phyloP scores from a whole-genome alignment of 1,284 basidiomycete genomes.

The Trichosporon ovoides region DNA sequence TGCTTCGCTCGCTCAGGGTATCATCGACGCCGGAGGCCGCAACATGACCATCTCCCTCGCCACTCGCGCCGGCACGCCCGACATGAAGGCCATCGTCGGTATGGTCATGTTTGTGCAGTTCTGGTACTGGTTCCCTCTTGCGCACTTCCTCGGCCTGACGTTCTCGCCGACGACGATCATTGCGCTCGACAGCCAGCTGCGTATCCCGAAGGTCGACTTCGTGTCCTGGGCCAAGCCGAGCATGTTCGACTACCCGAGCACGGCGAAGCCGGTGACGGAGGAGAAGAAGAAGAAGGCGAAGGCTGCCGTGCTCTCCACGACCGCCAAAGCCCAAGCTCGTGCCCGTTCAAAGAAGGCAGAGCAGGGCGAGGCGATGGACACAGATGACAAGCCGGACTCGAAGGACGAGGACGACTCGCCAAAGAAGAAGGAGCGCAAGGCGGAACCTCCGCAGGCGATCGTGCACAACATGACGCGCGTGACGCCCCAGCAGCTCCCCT shows the following conservation, averaged over 20 bases:
- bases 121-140: constrained; percentile 98
- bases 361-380: constrained; percentile 68
- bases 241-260: constrained; percentile 80
- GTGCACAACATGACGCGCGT: constrained; percentile 88
- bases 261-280: constrained; percentile 79
- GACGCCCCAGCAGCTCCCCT: constrained; percentile 78
- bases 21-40: constrained; percentile 92
- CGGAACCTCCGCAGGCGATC: constrained; percentile 69
- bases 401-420: constrained; percentile 44
- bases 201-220: constrained; percentile 87
- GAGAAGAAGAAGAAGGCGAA: constrained; percentile 84
- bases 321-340: constrained; percentile 84
- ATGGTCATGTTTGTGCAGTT: constrained; percentile 96
- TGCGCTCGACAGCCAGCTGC: constrained; percentile 74
- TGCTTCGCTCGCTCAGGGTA: constrained; percentile 85
- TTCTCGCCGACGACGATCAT: constrained; percentile 93
- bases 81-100: constrained; percentile 88
- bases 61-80: constrained; percentile 77
- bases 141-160: constrained; percentile 87
- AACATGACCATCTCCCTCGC: constrained; percentile 90
- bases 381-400: constrained; percentile 52
- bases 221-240: constrained; percentile 80
- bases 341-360: constrained; percentile 72
- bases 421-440: constrained; percentile 26
- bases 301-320: constrained; percentile 88